A percentile compares a stretch with the other conserved stretches of the same genome.
These are phyloP conservation scores for Capronia americana DNA, from an alignment of 2,329 filamentous ascomycete species.

Conservation along the genomic window DNA sequence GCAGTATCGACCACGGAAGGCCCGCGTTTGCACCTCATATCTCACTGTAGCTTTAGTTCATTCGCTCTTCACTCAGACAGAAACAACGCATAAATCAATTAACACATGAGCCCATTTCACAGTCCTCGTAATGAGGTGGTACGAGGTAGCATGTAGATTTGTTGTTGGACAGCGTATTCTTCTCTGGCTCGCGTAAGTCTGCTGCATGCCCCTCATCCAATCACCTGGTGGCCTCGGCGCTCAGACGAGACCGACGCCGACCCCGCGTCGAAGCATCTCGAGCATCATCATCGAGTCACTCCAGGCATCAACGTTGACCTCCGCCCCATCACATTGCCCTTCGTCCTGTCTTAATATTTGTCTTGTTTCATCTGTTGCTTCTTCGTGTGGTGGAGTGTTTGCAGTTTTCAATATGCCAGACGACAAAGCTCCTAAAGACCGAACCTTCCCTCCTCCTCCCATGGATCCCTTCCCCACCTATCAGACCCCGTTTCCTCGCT, in stretches of 20 bases:
- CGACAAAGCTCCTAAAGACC: conserved; percentile 34
- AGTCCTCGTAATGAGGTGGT: no score
- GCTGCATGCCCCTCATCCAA: neutral
- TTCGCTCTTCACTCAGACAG: no score
- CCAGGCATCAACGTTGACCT: conserved; percentile 22
- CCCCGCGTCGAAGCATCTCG: conserved; percentile 18
- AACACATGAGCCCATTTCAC: no score
- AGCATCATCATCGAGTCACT: conserved; percentile 9
- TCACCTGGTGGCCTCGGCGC: conserved; percentile 7
- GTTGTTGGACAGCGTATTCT: neutral
- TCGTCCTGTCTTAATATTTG: neutral
- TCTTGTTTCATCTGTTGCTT: conserved; percentile 14
- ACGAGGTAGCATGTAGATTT: neutral
- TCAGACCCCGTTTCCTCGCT: conserved; percentile 39
- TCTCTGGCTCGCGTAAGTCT: neutral
- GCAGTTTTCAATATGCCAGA: conserved; percentile 38
- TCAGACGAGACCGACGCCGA: conserved; percentile 1
- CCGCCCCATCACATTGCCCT: neutral
- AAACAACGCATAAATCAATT: no score
- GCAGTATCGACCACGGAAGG: no score
- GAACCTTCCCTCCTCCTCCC: conserved; percentile 36
- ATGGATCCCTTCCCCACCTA: conserved; percentile 40
- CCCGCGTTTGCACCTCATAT: no score
- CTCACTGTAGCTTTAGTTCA: no score
- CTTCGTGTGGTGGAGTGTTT: neutral